Evolutionary conservation across 208 protist species (phyloP).

Genomic region (Porcisia hertigi): DNA sequence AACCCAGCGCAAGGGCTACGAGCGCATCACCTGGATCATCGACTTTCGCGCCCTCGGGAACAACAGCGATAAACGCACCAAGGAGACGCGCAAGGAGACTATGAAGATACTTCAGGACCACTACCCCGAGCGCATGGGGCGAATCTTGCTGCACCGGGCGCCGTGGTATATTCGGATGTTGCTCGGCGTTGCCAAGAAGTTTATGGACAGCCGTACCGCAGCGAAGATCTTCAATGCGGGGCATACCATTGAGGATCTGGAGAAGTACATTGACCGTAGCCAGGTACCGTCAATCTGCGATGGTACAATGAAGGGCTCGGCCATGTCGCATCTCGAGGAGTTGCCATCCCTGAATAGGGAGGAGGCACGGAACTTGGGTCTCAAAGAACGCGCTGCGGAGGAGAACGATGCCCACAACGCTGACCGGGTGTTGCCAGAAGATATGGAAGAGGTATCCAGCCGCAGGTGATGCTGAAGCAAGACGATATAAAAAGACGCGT

Average conservation of each 20-base stretch:
- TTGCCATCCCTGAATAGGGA: conserved; percentile 12
- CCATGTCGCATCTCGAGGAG: conserved; percentile 6
- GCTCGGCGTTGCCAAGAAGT: conserved; percentile 38
- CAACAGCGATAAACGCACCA: conserved; percentile 40
- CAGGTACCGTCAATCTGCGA: conserved; percentile 41
- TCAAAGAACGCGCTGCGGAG: not conserved
- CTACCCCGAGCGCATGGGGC: conserved; percentile 67
- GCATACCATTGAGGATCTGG: conserved; percentile 41
- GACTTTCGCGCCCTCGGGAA: conserved; percentile 70
- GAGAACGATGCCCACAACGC: not conserved
- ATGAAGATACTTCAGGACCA: conserved; percentile 71
- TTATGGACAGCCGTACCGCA: conserved; percentile 53
- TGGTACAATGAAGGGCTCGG: conserved; percentile 28
- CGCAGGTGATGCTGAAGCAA: not conserved
- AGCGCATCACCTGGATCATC: conserved; percentile 66
- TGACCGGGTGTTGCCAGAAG: not conserved
- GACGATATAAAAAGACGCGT: not conserved
- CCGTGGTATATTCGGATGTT: conserved; percentile 66
- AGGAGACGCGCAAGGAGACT: conserved; percentile 49
- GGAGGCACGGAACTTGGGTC: not conserved
- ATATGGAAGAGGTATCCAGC: not conserved
- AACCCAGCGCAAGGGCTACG: conserved; percentile 57
- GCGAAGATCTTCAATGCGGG: conserved; percentile 46
- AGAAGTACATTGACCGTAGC: conserved; percentile 38
- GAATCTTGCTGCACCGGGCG: conserved; percentile 52